Evolutionary conservation across 768 basidiomycete species (phyloP), one percentile per base, ranked within the genome.

Genomic region (Russula foetens): DNA sequence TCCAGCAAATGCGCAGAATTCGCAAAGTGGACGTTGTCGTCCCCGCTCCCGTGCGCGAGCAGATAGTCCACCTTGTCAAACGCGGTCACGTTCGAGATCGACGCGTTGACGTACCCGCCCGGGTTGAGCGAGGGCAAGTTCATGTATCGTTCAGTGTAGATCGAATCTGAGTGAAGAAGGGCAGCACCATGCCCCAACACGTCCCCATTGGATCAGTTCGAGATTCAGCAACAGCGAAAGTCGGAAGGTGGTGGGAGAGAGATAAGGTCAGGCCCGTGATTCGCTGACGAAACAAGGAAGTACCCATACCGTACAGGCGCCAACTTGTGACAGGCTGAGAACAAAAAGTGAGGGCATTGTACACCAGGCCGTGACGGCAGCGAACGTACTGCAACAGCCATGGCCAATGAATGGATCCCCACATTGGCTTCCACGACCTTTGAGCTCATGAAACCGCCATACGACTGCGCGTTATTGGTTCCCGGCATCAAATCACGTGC

Each of bases 111-210:
- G 75, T 99, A 99, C n/a, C 97, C 97, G 0, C 76, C 84, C 0
- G 81, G 81, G 71, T 98, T 98, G 11, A 81, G 74, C 17, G 77
- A 71, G 0, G 94, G 94, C 26, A 90, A 79, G 65, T 85, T 84
- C 94, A 98, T 94, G 78, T 98, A 98, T 19, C 97, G 85, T 67
- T 99, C 97, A 2, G 97, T 99, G 72, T 98, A 98, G 64, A 98
- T 88, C 0, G 93, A 88, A 75, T 98, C 94, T 90, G 39, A 12
- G 39, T 41, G 38, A 11, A 33, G 31, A n/a, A n/a, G n/a, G n/a
- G n/a, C n/a, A n/a, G n/a, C n/a, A n/a, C n/a, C n/a, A n/a, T 9
- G 31, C 9, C 31, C 31, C 31, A 33, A 4, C 31, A 33, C 31
- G 31, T 5, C 31, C 31, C 35, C 35, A 5, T 12, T 35, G 11